A percentile compares a stretch with the other conserved stretches of the same genome.
Conservation (phyloP, 768 basidiomycete species). For the Vararia minispora region DNA sequence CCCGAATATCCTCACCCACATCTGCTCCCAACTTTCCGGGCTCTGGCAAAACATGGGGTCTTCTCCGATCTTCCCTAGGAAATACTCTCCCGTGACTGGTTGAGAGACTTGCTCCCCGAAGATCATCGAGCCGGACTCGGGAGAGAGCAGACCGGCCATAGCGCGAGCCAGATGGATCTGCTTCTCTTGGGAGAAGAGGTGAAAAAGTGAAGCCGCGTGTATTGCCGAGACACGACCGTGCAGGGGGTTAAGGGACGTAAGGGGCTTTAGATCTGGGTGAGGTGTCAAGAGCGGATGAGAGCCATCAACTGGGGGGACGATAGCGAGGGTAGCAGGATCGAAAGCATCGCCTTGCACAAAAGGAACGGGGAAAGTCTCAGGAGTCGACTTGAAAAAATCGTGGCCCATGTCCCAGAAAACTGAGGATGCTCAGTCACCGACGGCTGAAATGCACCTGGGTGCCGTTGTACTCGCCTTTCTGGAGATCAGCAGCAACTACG, state of each 20-base stretch:
- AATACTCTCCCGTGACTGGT: background rate
- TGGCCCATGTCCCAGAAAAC: slow-evolving; percentile 56
- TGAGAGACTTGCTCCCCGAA: slow-evolving; percentile 22
- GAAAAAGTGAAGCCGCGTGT: slow-evolving; percentile 38
- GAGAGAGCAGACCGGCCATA: slow-evolving; percentile 31
- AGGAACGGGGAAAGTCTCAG: slow-evolving; percentile 37
- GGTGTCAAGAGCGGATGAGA: slow-evolving; percentile 13
- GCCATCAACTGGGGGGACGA: background rate
- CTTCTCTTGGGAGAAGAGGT: slow-evolving; percentile 30
- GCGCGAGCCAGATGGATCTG: slow-evolving; percentile 31
- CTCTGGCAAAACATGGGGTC: slow-evolving; percentile 8
- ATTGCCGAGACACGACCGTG: slow-evolving; percentile 36
- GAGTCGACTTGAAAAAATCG: slow-evolving; percentile 41
- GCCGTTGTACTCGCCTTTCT: slow-evolving; percentile 19
- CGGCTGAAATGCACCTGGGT: too few relatives aligned
- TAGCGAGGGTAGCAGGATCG: background rate
- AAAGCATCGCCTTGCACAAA: slow-evolving; percentile 49
- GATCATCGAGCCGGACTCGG: slow-evolving; percentile 33
- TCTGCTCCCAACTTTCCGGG: slow-evolving; percentile 9
- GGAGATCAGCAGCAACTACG: slow-evolving; percentile 28
- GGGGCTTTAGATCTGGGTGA: slow-evolving; percentile 17
- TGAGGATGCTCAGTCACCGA: too few relatives aligned
- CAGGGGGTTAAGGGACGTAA: slow-evolving; percentile 33
- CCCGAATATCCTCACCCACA: slow-evolving; percentile 9
- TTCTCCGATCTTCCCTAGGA: too few relatives aligned